A percentile compares a stretch with the other conserved stretches of the same genome.
These are phyloP conservation scores for Myrmaecium sp. DNA, from an alignment of 2,329 filamentous ascomycete species.

Conservation along the genomic window DNA sequence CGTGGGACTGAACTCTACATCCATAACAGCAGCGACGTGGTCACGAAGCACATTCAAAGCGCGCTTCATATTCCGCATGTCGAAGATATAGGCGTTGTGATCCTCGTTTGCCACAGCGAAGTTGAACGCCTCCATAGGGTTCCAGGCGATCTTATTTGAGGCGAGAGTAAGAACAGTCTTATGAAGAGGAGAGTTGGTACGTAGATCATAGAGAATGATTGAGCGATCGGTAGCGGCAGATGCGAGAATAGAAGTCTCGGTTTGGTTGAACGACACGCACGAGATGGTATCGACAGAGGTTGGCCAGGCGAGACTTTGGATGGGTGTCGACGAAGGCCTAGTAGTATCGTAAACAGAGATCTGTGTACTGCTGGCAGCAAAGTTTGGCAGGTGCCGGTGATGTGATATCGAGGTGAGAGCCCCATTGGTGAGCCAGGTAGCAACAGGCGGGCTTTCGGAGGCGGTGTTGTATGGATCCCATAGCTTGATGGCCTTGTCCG, in stretches of 20 bases:
- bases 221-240: conserved; percentile 71
- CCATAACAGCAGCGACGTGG: conserved; percentile 86
- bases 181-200: conserved; percentile 66
- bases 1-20: conserved; percentile 87
- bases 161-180: conserved; percentile 70
- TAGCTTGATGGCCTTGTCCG: conserved; percentile 74
- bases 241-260: conserved; percentile 73
- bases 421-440: conserved; percentile 68
- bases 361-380: conserved; percentile 60
- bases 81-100: conserved; percentile 83
- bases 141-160: conserved; percentile 76
- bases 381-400: conserved; percentile 61
- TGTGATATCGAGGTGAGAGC: conserved; percentile 75
- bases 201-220: conserved; percentile 79
- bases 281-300: conserved; percentile 82
- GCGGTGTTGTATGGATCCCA: conserved; percentile 74
- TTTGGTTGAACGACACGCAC: conserved; percentile 76
- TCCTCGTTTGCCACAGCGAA: conserved; percentile 88
- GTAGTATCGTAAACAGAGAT: conserved; percentile 84
- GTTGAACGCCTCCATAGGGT: conserved; percentile 94
- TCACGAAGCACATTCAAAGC: conserved; percentile 82
- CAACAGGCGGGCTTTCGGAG: conserved; percentile 51
- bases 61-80: conserved; percentile 79
- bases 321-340: conserved; percentile 56
- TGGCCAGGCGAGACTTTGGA: conserved; percentile 74